Base-by-base conservation (phyloP, 148 eudicot genomes). In the Heliosperma pusillum region DNA sequence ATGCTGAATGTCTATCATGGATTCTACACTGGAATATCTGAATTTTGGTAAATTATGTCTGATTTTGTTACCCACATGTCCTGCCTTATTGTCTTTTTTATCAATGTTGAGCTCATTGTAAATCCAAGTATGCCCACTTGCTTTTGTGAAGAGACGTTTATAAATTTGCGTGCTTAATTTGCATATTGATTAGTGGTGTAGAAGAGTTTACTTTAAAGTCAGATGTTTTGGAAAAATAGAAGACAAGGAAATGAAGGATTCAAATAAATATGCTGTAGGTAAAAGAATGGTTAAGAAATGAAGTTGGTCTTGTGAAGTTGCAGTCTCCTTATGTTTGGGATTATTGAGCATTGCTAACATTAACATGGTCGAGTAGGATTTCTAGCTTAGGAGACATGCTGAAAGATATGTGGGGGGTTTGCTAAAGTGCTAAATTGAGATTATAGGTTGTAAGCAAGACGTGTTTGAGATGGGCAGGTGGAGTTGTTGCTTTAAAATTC, bases 1-100 rank as follows among this genome's bases (percentile, higher is more conserved):
- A 29, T 64, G 69, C 69, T 29, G 69, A 64, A 64, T 64, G 69
- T 64, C 69, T 64, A 64, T 64, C 42, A 64, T 64, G 69, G 69
- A 42, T 64, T n/a, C n/a, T n/a, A n/a, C n/a, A n/a, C n/a, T n/a
- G n/a, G n/a, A n/a, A n/a, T n/a, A n/a, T n/a, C n/a, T n/a, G n/a
- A n/a, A n/a, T 16, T 61, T 61, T 5, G 65, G 30, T 24, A 10
- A 60, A 60, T 60, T 22, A 2, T 53, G 19, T 53, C 6, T 53
- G 58, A 20, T 53, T 33, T 33, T 33, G 40, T 33, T 33, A 33
- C 40, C 40, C 6, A 33, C 5, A 33, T 33, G 5, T 33, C 4
- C 3, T 33, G 40, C 5, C 40, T 33, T 33, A 33, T 33, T 33
- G 40, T 33, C 40, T 33, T 33, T 33, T 33, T 33, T 5, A 33